Evolutionary conservation across 306 rosid species (phyloP).

Genomic region (Fragaria vesca): DNA sequence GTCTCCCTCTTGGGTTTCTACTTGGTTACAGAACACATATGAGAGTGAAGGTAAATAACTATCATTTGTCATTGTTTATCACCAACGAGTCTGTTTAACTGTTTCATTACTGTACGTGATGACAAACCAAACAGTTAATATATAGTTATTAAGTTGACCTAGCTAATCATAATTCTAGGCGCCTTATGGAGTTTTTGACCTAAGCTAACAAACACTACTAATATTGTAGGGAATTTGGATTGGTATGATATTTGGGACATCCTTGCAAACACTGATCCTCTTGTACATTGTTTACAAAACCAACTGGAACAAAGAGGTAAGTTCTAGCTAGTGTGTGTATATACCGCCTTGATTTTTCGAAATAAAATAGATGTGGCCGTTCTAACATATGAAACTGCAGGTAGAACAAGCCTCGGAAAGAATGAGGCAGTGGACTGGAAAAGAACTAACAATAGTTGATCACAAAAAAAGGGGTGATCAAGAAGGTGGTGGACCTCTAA

Average conservation of each 20-base stretch:
- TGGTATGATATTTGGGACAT: slow-evolving; percentile 90
- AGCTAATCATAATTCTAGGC: neutral
- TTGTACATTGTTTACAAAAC: slow-evolving; percentile 58
- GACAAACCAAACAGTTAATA: neutral
- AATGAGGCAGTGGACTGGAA: slow-evolving; percentile 70
- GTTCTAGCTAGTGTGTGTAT: neutral
- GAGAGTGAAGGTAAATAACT: slow-evolving; percentile 64
- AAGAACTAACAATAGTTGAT: slow-evolving; percentile 25
- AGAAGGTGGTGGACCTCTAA: slow-evolving; percentile 22
- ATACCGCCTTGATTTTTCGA: neutral
- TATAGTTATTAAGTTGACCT: neutral
- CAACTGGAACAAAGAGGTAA: slow-evolving; percentile 86
- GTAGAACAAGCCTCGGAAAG: slow-evolving; percentile 80
- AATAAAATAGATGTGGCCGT: neutral
- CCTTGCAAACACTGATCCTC: slow-evolving; percentile 73
- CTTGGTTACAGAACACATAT: slow-evolving; percentile 68
- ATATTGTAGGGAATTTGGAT: slow-evolving; percentile 80
- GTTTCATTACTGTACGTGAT: neutral
- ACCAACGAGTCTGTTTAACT: neutral
- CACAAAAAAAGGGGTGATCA: slow-evolving; percentile 1
- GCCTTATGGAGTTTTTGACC: neutral
- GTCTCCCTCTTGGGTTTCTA: slow-evolving; percentile 83
- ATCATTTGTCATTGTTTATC: neutral
- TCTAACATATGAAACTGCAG: slow-evolving; percentile 41
- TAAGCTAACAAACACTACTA: neutral